Base-by-base conservation (phyloP, 345 rosid species). In the Pistacia vera region DNA sequence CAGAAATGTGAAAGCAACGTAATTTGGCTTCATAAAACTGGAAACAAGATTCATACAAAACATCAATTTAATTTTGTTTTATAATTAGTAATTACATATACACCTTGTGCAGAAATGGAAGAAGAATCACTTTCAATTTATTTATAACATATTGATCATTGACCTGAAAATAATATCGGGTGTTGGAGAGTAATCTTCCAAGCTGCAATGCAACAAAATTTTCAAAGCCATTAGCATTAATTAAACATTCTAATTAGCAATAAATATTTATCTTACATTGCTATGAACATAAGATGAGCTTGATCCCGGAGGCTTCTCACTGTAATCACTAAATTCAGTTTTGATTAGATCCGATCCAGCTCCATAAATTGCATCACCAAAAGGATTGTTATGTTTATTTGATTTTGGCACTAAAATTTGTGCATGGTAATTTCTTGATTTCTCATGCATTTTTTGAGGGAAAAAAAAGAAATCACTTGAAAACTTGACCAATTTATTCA, bases 151-250 rank as follows among this genome's bases (percentile, higher is more conserved):
- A 95, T 49, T 91, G 96, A 64, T 91, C 98, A 85, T 91, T 95
- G 78, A 95, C 98, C 93, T 95, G 98, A 81, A 93, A 95, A 77
- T 95, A 93, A 84, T 95, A 93, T 72, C 93, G 98, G 18, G 98
- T 97, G 83, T 96, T 98, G 36, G 97, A 96, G 81, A 96, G 33
- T 30, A 2, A 30, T 30, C 33, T 30, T 30, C 2, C 33, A 30
- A 30, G 33, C 2, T 30, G 33, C 33, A 30, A 30, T 1, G 33
- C 1, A 30, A 30, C 33, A 30, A 30, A 30, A 30, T 30, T 30
- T 30, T 30, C 33, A 30, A 30, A 30, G 2, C 33, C 33, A 30
- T 30, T 30, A 30, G 33, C 33, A 30, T 30, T 30, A 30, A 30
- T 30, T 30, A 1, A 30, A 30, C 33, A 2, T 30, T 30, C 33